These are phyloP conservation scores for Leishmania arabica DNA, from an alignment of 208 protist species.

Conservation along the genomic window DNA sequence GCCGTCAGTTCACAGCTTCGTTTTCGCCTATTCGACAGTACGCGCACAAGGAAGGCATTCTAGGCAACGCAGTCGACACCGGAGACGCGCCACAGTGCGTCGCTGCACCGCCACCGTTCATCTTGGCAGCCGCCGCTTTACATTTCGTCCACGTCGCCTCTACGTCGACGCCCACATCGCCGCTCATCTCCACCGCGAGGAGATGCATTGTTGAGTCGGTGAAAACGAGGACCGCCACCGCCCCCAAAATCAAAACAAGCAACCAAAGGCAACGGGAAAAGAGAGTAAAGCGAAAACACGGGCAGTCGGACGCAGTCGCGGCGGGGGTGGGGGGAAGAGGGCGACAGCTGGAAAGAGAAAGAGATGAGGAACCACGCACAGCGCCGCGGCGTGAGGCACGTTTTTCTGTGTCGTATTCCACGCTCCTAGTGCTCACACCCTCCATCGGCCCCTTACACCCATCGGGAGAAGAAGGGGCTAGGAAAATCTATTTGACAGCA, in stretches of 20 bases:
- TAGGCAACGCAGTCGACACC: constrained; percentile 51
- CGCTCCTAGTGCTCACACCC: not conserved
- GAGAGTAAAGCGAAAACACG: not conserved
- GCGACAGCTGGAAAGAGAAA: not conserved
- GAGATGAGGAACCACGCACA: not conserved
- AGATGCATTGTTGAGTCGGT: not conserved
- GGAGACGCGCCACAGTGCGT: constrained; percentile 39
- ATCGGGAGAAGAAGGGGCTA: not conserved
- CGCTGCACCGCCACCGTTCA: constrained; percentile 8
- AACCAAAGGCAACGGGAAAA: not conserved
- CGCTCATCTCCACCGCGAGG: not conserved
- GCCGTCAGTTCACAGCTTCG: constrained; percentile 62
- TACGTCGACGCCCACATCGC: not conserved
- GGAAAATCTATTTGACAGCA: not conserved
- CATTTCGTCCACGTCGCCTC: not conserved
- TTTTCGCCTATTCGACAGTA: constrained; percentile 31
- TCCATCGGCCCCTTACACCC: not conserved
- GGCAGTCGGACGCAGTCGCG: not conserved
- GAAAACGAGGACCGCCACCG: not conserved
- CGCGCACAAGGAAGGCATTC: constrained; percentile 49
- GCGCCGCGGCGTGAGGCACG: not conserved
- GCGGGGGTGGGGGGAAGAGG: not conserved
- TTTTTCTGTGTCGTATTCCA: constrained; percentile 8
- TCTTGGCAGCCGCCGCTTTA: not conserved
- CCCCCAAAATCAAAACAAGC: not conserved